Conservation (phyloP, 2,329 filamentous ascomycete genomes). For the Ophiostoma novo-ulmi region DNA sequence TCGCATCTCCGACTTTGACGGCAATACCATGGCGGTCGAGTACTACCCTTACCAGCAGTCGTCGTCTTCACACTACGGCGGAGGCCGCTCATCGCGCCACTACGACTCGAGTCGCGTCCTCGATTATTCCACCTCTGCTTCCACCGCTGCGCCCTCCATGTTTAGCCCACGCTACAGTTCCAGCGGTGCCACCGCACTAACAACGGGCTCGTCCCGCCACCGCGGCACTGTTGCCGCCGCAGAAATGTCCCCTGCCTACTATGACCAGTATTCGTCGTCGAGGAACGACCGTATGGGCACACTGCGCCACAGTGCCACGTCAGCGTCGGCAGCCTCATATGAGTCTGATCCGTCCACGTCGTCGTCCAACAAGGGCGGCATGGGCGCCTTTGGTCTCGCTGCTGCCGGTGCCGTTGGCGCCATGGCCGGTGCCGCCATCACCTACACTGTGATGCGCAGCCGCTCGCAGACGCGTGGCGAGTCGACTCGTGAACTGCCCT, state of each 20-base stretch:
- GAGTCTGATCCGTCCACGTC: slow-evolving; percentile 23
- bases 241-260: slow-evolving; percentile 13
- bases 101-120: slow-evolving; percentile 37
- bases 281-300: slow-evolving; percentile 18
- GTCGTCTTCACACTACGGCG: slow-evolving; percentile 3
- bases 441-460: slow-evolving; percentile 62
- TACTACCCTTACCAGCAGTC: slow-evolving; percentile 40
- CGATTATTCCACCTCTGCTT: slow-evolving; percentile 15
- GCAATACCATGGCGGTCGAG: slow-evolving; percentile 77
- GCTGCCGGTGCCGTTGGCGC: slow-evolving; percentile 24
- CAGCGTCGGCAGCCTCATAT: slow-evolving; percentile 24
- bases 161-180: slow-evolving; percentile 17
- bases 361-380: slow-evolving; percentile 44
- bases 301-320: slow-evolving; percentile 23
- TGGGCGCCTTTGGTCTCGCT: slow-evolving; percentile 54
- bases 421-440: slow-evolving; percentile 67
- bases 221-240: not conserved
- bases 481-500: slow-evolving; percentile 36
- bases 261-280: slow-evolving; percentile 22
- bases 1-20: slow-evolving; percentile 72
- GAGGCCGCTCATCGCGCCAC: not conserved
- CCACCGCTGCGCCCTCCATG: not conserved
- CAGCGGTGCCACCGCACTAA: not conserved
- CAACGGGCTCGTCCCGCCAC: not conserved
- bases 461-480: slow-evolving; percentile 41